Conservation (phyloP, 2,329 filamentous ascomycete species). For the Cryphonectria radicalis region DNA sequence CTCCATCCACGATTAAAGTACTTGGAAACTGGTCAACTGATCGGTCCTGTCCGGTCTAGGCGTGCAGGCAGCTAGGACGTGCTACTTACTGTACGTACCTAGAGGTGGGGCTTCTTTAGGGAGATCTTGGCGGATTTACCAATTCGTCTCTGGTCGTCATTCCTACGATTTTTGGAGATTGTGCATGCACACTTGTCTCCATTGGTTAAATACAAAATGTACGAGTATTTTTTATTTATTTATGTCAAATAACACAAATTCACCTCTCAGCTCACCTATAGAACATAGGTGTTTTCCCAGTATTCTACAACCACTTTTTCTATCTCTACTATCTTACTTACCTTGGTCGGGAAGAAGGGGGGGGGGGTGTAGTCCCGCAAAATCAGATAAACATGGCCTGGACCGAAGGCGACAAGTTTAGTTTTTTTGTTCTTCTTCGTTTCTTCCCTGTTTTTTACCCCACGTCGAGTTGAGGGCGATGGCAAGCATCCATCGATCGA, state of each 20-base stretch:
- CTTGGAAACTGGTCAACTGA: not conserved
- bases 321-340: too few relatives aligned
- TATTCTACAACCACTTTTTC: too few relatives aligned
- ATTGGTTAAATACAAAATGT: too few relatives aligned
- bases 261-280: too few relatives aligned
- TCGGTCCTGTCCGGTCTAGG: constrained; percentile 8
- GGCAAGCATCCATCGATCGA: not conserved
- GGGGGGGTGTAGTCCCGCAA: not conserved
- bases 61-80: not conserved
- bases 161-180: not conserved
- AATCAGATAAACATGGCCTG: not conserved
- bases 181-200: not conserved
- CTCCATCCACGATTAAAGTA: not conserved
- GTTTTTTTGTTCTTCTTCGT: too few relatives aligned
- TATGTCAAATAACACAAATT: too few relatives aligned
- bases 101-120: not conserved
- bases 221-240: too few relatives aligned
- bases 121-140: not conserved
- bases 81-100: not conserved
- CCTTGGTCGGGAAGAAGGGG: too few relatives aligned
- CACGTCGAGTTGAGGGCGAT: not conserved
- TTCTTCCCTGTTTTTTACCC: not conserved
- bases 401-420: not conserved
- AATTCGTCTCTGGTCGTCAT: not conserved
- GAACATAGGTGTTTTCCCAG: not conserved